Evolutionary conservation across 805 yeast species (phyloP).

Genomic region (Metschnikowia lachancei): DNA sequence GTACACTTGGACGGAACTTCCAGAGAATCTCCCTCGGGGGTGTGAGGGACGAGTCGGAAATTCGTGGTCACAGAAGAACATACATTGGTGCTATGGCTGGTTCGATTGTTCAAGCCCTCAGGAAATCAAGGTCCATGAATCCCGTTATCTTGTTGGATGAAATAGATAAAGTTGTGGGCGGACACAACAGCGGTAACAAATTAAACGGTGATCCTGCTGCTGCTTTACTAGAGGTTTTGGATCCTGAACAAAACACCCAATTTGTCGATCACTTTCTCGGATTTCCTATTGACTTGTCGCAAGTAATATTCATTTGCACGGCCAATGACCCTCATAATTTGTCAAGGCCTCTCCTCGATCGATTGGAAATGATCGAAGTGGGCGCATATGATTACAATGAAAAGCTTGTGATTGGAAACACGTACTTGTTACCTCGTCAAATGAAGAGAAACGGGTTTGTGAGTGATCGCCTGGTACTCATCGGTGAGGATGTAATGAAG

Average conservation of each 20-base stretch:
- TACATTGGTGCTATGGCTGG: slow-evolving; percentile 95
- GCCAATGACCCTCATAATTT: slow-evolving; percentile 73
- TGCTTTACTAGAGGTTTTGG: slow-evolving; percentile 81
- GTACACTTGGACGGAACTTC: slow-evolving; percentile 67
- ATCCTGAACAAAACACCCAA: slow-evolving; percentile 79
- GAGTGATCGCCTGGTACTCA: slow-evolving; percentile 34
- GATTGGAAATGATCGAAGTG: slow-evolving; percentile 78
- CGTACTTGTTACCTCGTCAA: slow-evolving; percentile 74
- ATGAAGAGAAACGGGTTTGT: slow-evolving; percentile 63
- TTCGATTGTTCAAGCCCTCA: slow-evolving; percentile 66
- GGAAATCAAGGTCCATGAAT: slow-evolving; percentile 74
- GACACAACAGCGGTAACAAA: slow-evolving; percentile 40
- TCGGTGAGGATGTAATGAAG: slow-evolving; percentile 55
- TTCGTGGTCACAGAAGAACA: slow-evolving; percentile 86
- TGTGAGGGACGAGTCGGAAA: slow-evolving; percentile 82
- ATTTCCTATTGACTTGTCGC: slow-evolving; percentile 80
- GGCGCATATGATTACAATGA: slow-evolving; percentile 79
- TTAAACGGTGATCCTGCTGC: slow-evolving; percentile 87
- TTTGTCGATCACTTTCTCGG: slow-evolving; percentile 84
- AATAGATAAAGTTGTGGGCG: slow-evolving; percentile 73
- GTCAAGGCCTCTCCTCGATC: slow-evolving; percentile 74
- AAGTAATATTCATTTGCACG: slow-evolving; percentile 79
- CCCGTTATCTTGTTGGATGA: slow-evolving; percentile 84
- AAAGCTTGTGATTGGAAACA: slow-evolving; percentile 67
- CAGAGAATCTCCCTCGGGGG: slow-evolving; percentile 86